Evolutionary conservation across 2,329 filamentous ascomycete species (phyloP), one percentile per base, ranked within the genome.

Genomic region (Alternaria rosae): DNA sequence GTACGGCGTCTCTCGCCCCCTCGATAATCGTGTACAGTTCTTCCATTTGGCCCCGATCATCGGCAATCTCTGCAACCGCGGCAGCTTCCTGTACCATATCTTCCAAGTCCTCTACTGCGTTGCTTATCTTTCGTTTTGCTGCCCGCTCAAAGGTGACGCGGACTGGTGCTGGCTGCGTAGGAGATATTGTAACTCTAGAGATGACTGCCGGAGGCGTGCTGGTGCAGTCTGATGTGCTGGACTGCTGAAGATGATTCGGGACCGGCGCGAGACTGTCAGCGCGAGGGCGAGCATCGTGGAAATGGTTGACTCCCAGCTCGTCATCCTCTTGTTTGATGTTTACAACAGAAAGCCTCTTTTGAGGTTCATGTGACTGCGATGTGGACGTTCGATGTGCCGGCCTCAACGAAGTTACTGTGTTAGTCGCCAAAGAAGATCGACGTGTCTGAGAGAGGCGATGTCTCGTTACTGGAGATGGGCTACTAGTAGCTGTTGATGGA

Each of bases 1-100:
- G 70, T 9, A 83, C 62, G 5, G 78, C 78, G 11, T 72, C 62
- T 21, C 73, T 76, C 2, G 80, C 81, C 58, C 74, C 75, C 58
- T 81, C 71, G 15, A 83, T 76, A 13, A 82, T 80, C 2, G 72
- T 63, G 32, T 79, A 76, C 17, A 82, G 77, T 25, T 82, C 78
- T 17, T 78, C 70, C 6, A 77, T 68, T 25, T 78, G 71, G 5
- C 72, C 69, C 28, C 65, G 66, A 54, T 79, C 65, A 8, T 73
- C 67, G 3, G 75, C 74, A 41, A 76, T 68, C 42, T 79, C 72
- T 6, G 80, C 78, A 28, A 80, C 71, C 2, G 73, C 59, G 12
- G 80, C 69, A 2, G 81, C 81, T 57, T 83, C 78, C 59, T 81
- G 73, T 59, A 82, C 80, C 47, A 83, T 72, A n/a, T 78, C 72